Conservation (phyloP, 2,329 filamentous ascomycete genomes). For the Fusarium haematococcum region DNA sequence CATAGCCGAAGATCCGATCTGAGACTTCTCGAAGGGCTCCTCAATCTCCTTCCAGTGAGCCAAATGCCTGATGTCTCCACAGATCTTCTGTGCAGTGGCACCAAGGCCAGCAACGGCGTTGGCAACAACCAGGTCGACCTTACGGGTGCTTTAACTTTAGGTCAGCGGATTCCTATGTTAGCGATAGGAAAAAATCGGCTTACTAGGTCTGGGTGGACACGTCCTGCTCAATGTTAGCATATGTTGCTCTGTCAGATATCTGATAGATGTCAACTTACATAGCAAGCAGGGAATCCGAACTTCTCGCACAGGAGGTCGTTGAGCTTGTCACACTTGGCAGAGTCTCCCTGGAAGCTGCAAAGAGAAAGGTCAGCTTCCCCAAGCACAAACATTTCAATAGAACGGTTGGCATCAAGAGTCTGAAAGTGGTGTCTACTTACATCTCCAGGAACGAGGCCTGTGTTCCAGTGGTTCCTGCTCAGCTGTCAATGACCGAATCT, state of each 20-base stretch:
- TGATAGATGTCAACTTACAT: constrained; percentile 40
- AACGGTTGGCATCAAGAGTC: neutral
- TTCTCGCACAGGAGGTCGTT: constrained; percentile 68
- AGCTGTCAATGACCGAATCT: neutral
- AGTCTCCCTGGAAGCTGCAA: constrained; percentile 58
- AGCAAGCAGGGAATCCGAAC: constrained; percentile 63
- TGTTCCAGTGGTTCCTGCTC: constrained; percentile 67
- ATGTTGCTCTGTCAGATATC: neutral
- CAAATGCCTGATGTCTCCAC: constrained; percentile 79
- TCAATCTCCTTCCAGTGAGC: constrained; percentile 85
- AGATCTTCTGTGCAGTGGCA: constrained; percentile 78
- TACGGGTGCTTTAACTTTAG: constrained; percentile 64
- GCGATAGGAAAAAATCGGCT: neutral
- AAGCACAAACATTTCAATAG: neutral
- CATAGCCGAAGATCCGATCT: constrained; percentile 2
- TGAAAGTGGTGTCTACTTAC: neutral
- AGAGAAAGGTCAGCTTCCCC: neutral
- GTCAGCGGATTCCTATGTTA: neutral
- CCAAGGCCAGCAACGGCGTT: constrained; percentile 86
- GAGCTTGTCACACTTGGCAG: constrained; percentile 63
- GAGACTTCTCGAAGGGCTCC: constrained; percentile 73
- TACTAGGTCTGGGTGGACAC: constrained; percentile 72
- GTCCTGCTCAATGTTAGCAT: constrained; percentile 4
- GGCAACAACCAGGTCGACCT: constrained; percentile 83
- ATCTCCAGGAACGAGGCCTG: constrained; percentile 76